These are phyloP conservation scores for Botrytis cinerea DNA, from an alignment of 2,329 filamentous ascomycete species.

Conservation along the genomic window DNA sequence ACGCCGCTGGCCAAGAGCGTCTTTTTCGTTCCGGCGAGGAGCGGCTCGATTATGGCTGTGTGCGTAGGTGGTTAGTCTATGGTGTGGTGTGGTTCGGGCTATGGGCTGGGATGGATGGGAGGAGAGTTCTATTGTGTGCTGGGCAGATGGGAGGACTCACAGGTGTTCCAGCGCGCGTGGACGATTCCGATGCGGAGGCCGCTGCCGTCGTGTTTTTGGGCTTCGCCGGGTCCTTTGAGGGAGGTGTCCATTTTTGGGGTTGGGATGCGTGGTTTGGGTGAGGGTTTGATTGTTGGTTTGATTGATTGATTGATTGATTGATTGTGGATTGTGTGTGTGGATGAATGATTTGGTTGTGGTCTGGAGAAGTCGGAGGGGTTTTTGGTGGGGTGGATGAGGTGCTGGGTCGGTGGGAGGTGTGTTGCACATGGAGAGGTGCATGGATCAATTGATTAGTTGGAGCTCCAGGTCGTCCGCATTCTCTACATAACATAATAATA, in stretches of 20 bases:
- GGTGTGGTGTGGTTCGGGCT: not conserved
- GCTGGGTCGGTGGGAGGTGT: not conserved
- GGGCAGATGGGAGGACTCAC: slow-evolving; percentile 26
- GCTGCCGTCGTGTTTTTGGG: slow-evolving; percentile 65
- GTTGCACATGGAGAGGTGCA: not conserved
- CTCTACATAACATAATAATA: not conserved
- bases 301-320: not conserved
- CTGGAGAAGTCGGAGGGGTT: slow-evolving; percentile 22
- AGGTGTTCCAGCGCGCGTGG: slow-evolving; percentile 88
- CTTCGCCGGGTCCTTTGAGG: slow-evolving; percentile 62
- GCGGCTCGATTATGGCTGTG: slow-evolving; percentile 74
- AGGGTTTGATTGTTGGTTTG: not conserved
- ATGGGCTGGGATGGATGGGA: not conserved
- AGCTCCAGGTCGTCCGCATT: not conserved
- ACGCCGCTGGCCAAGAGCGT: slow-evolving; percentile 79
- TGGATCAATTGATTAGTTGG: not conserved
- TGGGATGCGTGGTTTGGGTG: not conserved
- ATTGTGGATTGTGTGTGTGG: not conserved
- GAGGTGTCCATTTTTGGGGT: slow-evolving; percentile 34
- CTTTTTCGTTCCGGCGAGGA: slow-evolving; percentile 78
- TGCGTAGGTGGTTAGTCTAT: slow-evolving; percentile 19
- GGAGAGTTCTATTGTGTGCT: not conserved
- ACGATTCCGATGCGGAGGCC: slow-evolving; percentile 88
- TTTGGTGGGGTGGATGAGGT: not conserved
- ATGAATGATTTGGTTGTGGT: slow-evolving; percentile 16